A percentile compares a stretch with the other conserved stretches of the same genome.
These are phyloP conservation scores for Sarocladium strictum DNA, from an alignment of 2,329 filamentous ascomycete genomes.

Conservation along the genomic window DNA sequence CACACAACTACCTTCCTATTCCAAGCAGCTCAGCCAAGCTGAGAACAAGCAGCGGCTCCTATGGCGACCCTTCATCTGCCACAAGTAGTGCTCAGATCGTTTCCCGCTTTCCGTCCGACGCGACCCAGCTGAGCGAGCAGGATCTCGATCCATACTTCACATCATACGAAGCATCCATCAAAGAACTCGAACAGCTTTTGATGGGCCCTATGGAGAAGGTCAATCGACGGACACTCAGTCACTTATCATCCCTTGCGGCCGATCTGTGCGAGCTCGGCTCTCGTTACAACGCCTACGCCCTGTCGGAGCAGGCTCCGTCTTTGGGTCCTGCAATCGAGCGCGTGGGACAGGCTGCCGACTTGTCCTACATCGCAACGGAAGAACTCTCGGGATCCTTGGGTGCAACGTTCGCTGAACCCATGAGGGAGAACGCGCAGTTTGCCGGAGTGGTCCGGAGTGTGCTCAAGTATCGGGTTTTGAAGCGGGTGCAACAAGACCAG, in stretches of 20 bases:
- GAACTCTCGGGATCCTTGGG: slow-evolving; percentile 84
- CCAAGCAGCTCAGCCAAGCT: slow-evolving; percentile 83
- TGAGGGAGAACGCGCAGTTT: slow-evolving; percentile 96
- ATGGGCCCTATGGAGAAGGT: slow-evolving; percentile 96
- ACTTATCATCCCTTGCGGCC: slow-evolving; percentile 74
- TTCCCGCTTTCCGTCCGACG: slow-evolving; percentile 75
- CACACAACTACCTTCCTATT: slow-evolving; percentile 81
- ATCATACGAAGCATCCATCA: slow-evolving; percentile 84
- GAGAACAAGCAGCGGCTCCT: slow-evolving; percentile 46
- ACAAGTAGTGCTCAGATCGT: slow-evolving; percentile 53
- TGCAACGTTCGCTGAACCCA: slow-evolving; percentile 91
- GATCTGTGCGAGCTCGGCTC: slow-evolving; percentile 91
- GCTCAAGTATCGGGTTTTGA: slow-evolving; percentile 81
- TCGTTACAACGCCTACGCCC: slow-evolving; percentile 93
- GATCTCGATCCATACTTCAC: slow-evolving; percentile 96
- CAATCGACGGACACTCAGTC: slow-evolving; percentile 80
- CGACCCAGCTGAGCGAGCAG: slow-evolving; percentile 71
- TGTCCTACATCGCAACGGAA: slow-evolving; percentile 91
- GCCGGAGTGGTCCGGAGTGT: slow-evolving; percentile 89
- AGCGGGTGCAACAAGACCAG: slow-evolving; percentile 96
- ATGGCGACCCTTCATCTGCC: slow-evolving; percentile 27
- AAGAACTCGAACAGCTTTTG: slow-evolving; percentile 81
- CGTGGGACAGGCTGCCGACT: slow-evolving; percentile 88
- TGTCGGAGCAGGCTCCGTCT: slow-evolving; percentile 85
- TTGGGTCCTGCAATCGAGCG: slow-evolving; percentile 91